A percentile compares a stretch with the other conserved stretches of the same genome.
Conservation (phyloP, 1,139 yeast genomes). For the Pichia sp. region DNA sequence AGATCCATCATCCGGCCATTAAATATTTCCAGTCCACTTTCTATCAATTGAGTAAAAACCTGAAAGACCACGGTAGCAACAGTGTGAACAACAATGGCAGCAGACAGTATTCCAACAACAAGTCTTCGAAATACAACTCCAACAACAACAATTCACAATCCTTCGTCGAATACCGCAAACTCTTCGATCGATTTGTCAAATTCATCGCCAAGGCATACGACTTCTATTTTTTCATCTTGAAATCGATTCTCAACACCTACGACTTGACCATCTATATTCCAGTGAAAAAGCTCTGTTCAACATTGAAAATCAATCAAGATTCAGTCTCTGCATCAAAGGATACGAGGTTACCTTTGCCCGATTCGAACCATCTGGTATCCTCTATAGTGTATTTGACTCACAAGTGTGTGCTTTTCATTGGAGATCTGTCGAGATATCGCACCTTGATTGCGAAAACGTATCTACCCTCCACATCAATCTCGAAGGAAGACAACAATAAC, state of each 20-base stretch:
- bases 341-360: constrained; percentile 14
- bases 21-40: constrained; percentile 49
- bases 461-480: constrained; percentile 38
- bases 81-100: constrained; percentile 4
- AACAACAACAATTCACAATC: constrained; percentile 19
- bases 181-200: constrained; percentile 49
- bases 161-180: constrained; percentile 54
- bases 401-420: constrained; percentile 53
- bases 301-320: constrained; percentile 26
- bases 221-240: constrained; percentile 44
- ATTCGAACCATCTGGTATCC: constrained; percentile 21
- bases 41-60: constrained; percentile 27
- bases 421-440: constrained; percentile 58
- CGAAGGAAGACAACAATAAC: constrained; percentile 37
- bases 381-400: constrained; percentile 49
- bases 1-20: constrained; percentile 61
- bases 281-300: constrained; percentile 33
- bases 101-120: background rate
- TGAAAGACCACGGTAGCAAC: constrained; percentile 1
- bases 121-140: constrained; percentile 19
- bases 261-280: constrained; percentile 37
- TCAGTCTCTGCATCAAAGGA: constrained; percentile 3
- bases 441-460: constrained; percentile 43
- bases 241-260: constrained; percentile 38
- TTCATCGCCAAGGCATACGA: constrained; percentile 43